Conservation (phyloP, 2,329 filamentous ascomycete species). For the Trichoderma arundinaceum region DNA sequence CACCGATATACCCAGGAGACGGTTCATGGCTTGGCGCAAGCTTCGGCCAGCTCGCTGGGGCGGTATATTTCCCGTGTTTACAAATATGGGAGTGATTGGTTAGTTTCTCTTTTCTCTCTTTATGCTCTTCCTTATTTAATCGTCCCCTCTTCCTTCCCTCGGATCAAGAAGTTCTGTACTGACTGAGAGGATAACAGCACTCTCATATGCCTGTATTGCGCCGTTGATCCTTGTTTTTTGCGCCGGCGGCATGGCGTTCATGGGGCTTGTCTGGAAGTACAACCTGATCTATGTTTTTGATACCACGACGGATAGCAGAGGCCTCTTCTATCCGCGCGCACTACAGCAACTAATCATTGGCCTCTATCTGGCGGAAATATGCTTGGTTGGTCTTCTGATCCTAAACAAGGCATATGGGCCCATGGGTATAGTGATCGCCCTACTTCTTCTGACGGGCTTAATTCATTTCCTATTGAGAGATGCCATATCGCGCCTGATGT, state of each 20-base stretch:
- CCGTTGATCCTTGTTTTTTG: slow-evolving; percentile 85
- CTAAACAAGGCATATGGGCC: slow-evolving; percentile 71
- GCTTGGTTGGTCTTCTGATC: slow-evolving; percentile 83
- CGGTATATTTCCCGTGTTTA: slow-evolving; percentile 79
- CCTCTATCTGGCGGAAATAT: slow-evolving; percentile 81
- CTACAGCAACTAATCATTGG: slow-evolving; percentile 85
- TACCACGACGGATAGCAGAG: slow-evolving; percentile 82
- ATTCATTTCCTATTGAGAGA: slow-evolving; percentile 76
- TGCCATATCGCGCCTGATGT: slow-evolving; percentile 76
- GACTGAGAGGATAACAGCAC: slow-evolving; percentile 55
- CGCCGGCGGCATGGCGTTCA: slow-evolving; percentile 75
- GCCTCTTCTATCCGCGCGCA: slow-evolving; percentile 84
- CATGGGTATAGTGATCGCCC: slow-evolving; percentile 75
- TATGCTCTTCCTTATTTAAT: neutral
- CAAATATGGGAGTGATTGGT: slow-evolving; percentile 81
- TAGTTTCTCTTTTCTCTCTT: slow-evolving; percentile 43
- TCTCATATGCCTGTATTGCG: slow-evolving; percentile 86
- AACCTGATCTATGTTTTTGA: slow-evolving; percentile 89
- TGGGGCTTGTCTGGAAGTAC: slow-evolving; percentile 89
- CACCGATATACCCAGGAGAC: slow-evolving; percentile 77
- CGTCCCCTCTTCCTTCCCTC: neutral
- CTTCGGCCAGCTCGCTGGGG: slow-evolving; percentile 82
- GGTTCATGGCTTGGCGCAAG: slow-evolving; percentile 78
- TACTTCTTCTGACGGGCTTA: slow-evolving; percentile 75
- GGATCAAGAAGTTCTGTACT: neutral